phyloP scores from a whole-genome alignment of 768 basidiomycete genomes.

The Leccinum boreale region DNA sequence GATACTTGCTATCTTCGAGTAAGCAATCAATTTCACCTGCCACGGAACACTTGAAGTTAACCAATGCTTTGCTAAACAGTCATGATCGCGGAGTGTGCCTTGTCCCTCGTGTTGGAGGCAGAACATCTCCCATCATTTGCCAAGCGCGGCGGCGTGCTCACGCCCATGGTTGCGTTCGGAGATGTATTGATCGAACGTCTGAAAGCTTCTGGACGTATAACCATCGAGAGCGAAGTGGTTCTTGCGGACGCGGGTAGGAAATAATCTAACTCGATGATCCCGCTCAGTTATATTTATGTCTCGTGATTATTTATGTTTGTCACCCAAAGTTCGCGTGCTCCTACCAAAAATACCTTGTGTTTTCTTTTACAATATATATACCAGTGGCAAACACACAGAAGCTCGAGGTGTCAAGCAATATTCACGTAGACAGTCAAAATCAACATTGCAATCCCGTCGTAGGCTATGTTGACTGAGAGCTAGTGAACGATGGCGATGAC shows the following conservation, averaged over 20 bases:
- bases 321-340: not conserved
- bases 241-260: slow-evolving; percentile 8
- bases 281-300: not conserved
- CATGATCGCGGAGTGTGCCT: slow-evolving; percentile 76
- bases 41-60: not conserved
- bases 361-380: no score
- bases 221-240: slow-evolving; percentile 52
- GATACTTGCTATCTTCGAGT: slow-evolving; percentile 41
- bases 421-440: not conserved
- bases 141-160: slow-evolving; percentile 73
- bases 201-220: slow-evolving; percentile 51
- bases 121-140: slow-evolving; percentile 56
- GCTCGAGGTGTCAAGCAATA: not conserved
- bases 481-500: not conserved
- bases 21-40: not conserved
- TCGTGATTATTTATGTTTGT: not conserved
- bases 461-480: not conserved
- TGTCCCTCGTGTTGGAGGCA: slow-evolving; percentile 59
- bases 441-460: not conserved
- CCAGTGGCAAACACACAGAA: not conserved
- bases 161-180: slow-evolving; percentile 81
- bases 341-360: not conserved
- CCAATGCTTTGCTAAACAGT: slow-evolving; percentile 37
- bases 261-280: not conserved
- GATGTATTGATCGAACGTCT: slow-evolving; percentile 70